These are phyloP conservation scores for Byssochlamys sp. DNA, from an alignment of 2,329 filamentous ascomycete species.

Conservation along the genomic window DNA sequence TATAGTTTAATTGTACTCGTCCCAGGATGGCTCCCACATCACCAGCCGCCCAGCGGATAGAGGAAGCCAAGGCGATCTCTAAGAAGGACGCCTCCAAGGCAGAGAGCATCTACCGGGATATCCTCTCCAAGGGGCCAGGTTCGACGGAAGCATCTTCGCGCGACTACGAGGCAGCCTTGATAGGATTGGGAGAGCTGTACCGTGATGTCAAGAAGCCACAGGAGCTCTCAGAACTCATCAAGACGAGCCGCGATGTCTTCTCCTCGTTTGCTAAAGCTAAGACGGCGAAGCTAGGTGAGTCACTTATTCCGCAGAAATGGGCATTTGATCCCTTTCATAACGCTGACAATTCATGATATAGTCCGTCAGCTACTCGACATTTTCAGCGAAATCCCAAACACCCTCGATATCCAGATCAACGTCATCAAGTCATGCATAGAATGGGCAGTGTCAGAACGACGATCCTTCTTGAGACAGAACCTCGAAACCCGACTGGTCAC, in stretches of 20 bases:
- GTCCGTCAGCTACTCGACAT: slow-evolving; percentile 94
- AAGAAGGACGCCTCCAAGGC: slow-evolving; percentile 75
- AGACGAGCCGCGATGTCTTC: slow-evolving; percentile 78
- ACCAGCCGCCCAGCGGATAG: slow-evolving; percentile 57
- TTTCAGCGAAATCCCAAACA: slow-evolving; percentile 86
- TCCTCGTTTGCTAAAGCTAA: slow-evolving; percentile 98
- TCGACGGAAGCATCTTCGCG: slow-evolving; percentile 76
- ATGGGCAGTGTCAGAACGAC: slow-evolving; percentile 90
- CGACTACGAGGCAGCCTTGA: slow-evolving; percentile 82
- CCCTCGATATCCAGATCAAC: slow-evolving; percentile 82
- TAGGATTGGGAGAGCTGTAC: slow-evolving; percentile 85
- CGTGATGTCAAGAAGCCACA: slow-evolving; percentile 69
- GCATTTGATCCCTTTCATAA: background rate
- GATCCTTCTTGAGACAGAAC: slow-evolving; percentile 93
- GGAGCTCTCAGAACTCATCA: slow-evolving; percentile 81
- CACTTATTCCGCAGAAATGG: background rate
- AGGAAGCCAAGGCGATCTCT: slow-evolving; percentile 76
- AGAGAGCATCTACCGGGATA: slow-evolving; percentile 78
- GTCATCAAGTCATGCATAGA: slow-evolving; percentile 99
- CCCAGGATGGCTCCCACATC: slow-evolving; percentile 39
- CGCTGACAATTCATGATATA: slow-evolving; percentile 28
- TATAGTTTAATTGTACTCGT: slow-evolving; percentile 2
- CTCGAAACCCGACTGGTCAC: slow-evolving; percentile 90
- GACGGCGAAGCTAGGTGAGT: slow-evolving; percentile 88
- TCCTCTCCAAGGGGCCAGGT: slow-evolving; percentile 74